Evolutionary conservation across 352 stramenopile species (phyloP).

Genomic region (Phytopythium chamaehyphon): DNA sequence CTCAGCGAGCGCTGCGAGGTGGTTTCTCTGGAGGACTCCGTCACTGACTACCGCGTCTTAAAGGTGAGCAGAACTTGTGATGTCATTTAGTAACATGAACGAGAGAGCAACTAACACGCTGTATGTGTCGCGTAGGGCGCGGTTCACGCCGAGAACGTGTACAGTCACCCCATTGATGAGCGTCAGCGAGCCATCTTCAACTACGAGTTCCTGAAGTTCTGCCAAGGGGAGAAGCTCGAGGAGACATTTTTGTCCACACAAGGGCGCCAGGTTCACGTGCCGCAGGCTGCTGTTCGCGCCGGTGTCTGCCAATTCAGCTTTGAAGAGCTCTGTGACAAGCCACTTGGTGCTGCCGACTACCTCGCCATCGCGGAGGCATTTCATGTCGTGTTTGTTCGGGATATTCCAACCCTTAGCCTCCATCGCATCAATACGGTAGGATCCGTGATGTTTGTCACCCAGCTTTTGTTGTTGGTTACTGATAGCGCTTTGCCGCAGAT

Average conservation of each 20-base stretch:
- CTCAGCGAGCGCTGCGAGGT: slow-evolving; percentile 88
- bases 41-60: slow-evolving; percentile 79
- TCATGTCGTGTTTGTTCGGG: slow-evolving; percentile 86
- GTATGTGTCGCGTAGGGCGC: slow-evolving; percentile 16
- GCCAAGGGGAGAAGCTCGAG: slow-evolving; percentile 39
- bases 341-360: slow-evolving; percentile 94
- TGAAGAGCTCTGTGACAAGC: slow-evolving; percentile 92
- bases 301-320: slow-evolving; percentile 92
- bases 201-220: slow-evolving; percentile 61
- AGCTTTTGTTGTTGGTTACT: background rate
- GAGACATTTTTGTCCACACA: slow-evolving; percentile 59
- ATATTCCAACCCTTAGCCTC: slow-evolving; percentile 88
- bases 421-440: slow-evolving; percentile 85
- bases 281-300: slow-evolving; percentile 41
- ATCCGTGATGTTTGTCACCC: background rate
- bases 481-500: slow-evolving; percentile 31
- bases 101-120: background rate
- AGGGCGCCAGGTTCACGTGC: slow-evolving; percentile 58
- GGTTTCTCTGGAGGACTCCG: slow-evolving; percentile 67
- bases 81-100: background rate
- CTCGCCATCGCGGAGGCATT: slow-evolving; percentile 87
- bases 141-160: slow-evolving; percentile 64
- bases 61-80: slow-evolving; percentile 23
- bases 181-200: slow-evolving; percentile 55
- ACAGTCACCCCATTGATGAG: slow-evolving; percentile 49